Percentiles rank a stretch among this genome's conserved stretches.
Evolutionary conservation across 2,329 filamentous ascomycete species (phyloP).

Genomic region (Xylogone sp.): DNA sequence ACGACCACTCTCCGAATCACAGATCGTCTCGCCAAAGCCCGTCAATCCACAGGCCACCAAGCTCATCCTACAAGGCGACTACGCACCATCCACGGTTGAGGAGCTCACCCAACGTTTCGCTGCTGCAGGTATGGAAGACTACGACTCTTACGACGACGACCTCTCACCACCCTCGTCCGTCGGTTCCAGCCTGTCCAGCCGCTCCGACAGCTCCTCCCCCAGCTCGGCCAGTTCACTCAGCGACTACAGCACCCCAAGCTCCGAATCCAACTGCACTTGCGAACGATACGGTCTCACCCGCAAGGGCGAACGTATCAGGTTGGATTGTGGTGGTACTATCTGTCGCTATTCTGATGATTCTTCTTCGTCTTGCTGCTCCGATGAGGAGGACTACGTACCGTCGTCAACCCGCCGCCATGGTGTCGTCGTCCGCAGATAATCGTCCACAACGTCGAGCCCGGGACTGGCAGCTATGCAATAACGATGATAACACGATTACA

Average conservation of each 20-base stretch:
- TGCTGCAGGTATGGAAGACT: constrained; percentile 52
- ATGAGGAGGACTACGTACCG: constrained; percentile 53
- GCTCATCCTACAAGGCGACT: constrained; percentile 80
- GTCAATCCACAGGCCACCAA: constrained; percentile 83
- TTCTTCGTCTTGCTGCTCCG: constrained; percentile 66
- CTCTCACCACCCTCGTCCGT: constrained; percentile 62
- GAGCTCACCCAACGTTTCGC: constrained; percentile 75
- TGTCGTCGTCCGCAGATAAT: constrained; percentile 47
- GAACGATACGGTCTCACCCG: constrained; percentile 96
- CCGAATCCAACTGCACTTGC: constrained; percentile 82
- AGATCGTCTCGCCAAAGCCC: constrained; percentile 89
- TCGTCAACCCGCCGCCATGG: constrained; percentile 59
- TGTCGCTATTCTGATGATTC: constrained; percentile 78
- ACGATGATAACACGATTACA: constrained; percentile 6
- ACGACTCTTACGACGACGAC: constrained; percentile 50
- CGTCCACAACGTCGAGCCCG: constrained; percentile 1
- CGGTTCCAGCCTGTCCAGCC: constrained; percentile 67
- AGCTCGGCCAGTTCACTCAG: constrained; percentile 63
- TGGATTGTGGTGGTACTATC: constrained; percentile 87
- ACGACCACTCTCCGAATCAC: constrained; percentile 79
- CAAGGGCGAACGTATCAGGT: constrained; percentile 87
- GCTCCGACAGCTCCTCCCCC: constrained; percentile 71
- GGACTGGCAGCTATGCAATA: constrained; percentile 1
- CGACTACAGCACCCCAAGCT: constrained; percentile 75
- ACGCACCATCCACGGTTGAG: constrained; percentile 69